Evolutionary conservation across 2,329 filamentous ascomycete species (phyloP).

Genomic region (Chaetomium strumarium): DNA sequence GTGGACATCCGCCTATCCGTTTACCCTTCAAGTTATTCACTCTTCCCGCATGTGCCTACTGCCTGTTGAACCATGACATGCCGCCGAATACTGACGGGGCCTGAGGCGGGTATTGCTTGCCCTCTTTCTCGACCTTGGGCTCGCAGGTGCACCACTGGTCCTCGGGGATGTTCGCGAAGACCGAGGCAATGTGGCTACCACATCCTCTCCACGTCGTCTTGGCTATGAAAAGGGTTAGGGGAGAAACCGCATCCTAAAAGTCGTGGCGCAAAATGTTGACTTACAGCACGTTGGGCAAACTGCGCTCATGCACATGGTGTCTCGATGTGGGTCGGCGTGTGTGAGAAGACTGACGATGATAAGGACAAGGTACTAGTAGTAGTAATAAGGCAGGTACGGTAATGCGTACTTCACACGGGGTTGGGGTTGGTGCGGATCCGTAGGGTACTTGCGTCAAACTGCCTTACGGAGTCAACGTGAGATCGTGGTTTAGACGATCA

Average conservation of each 20-base stretch:
- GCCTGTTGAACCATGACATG: constrained; percentile 33
- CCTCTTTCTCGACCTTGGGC: constrained; percentile 38
- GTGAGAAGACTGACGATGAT: not conserved
- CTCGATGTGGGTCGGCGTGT: not conserved
- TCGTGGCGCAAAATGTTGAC: constrained; percentile 14
- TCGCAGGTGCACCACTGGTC: constrained; percentile 44
- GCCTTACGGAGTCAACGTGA: too few species aligned
- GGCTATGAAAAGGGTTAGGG: constrained; percentile 27
- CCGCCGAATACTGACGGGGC: constrained; percentile 37
- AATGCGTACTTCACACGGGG: too few species aligned
- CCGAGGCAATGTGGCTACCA: constrained; percentile 41
- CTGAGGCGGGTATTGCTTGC: constrained; percentile 41
- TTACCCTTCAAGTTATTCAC: constrained; percentile 11
- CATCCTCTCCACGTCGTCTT: constrained; percentile 47
- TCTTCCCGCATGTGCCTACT: constrained; percentile 19
- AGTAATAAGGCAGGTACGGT: too few species aligned
- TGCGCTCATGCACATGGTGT: constrained; percentile 37
- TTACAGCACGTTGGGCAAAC: constrained; percentile 39
- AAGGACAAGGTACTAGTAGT: too few species aligned
- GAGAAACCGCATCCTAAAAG: not conserved
- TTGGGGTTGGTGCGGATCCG: too few species aligned
- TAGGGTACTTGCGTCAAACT: too few species aligned
- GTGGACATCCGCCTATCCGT: too few species aligned
- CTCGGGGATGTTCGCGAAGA: constrained; percentile 39
- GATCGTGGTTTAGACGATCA: too few species aligned